Conservation (phyloP, 2,329 filamentous ascomycete genomes). For the Ophiosphaerella narmari region DNA sequence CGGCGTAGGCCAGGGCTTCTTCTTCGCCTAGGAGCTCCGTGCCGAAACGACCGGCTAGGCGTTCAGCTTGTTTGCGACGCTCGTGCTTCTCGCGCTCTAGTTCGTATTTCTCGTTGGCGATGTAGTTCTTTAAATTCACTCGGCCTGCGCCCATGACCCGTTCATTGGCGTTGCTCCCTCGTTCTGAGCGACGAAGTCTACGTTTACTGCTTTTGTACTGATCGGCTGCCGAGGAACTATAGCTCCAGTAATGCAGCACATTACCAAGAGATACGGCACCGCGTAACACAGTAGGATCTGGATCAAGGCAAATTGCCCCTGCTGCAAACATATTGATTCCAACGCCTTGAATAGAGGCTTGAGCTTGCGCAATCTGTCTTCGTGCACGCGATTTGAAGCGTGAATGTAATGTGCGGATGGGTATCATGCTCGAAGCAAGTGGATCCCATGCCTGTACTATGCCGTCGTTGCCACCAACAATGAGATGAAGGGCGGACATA, state of each 20-base stretch:
- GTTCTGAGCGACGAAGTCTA: conserved; percentile 71
- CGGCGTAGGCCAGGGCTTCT: conserved; percentile 66
- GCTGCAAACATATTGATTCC: conserved; percentile 80
- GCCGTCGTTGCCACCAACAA: conserved; percentile 93
- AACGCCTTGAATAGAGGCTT: conserved; percentile 68
- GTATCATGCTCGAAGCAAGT: conserved; percentile 76
- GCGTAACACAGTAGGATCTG: conserved; percentile 81
- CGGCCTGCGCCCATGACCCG: conserved; percentile 66
- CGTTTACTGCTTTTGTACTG: conserved; percentile 78
- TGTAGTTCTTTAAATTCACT: conserved; percentile 77
- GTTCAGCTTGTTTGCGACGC: conserved; percentile 68
- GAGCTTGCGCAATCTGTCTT: conserved; percentile 70
- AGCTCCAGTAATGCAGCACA: conserved; percentile 90
- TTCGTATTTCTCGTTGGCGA: conserved; percentile 82
- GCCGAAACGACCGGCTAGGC: conserved; percentile 80
- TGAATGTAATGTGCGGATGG: conserved; percentile 85
- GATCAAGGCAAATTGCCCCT: conserved; percentile 82
- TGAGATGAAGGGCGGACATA: conserved; percentile 81
- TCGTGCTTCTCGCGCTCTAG: conserved; percentile 73
- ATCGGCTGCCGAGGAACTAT: conserved; percentile 77
- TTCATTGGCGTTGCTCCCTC: conserved; percentile 64
- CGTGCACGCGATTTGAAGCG: conserved; percentile 81
- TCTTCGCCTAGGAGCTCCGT: conserved; percentile 72
- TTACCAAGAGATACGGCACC: conserved; percentile 87
- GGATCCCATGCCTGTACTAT: conserved; percentile 97